phyloP scores from a whole-genome alignment of 177 flowering plant species.

The Vitis hybrid region DNA sequence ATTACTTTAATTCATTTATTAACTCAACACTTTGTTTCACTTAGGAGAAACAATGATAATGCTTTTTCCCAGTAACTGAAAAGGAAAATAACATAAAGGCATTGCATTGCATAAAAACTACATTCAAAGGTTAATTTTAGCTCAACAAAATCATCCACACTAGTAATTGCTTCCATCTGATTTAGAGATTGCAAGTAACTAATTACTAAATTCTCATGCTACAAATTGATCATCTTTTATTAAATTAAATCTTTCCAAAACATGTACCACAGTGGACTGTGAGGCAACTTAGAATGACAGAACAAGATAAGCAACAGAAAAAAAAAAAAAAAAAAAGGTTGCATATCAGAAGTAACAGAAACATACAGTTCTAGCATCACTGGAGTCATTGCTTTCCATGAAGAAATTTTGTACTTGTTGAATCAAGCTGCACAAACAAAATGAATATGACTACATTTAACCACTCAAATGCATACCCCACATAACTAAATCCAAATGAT shows the following conservation, averaged over 20 bases:
- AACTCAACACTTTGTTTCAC: no score
- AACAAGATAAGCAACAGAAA: neutral
- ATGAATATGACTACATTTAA: neutral
- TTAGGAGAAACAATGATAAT: no score
- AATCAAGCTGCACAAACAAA: conserved; percentile 61
- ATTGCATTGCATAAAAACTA: neutral
- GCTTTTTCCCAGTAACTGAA: no score
- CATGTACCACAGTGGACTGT: no score
- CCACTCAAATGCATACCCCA: neutral
- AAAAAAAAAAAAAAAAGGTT: conserved; percentile 1
- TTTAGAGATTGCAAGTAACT: no score
- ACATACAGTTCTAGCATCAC: conserved; percentile 81
- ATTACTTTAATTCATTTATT: no score
- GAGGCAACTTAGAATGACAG: neutral
- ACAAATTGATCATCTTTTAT: no score
- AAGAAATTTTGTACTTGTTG: conserved; percentile 77
- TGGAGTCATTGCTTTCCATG: conserved; percentile 64
- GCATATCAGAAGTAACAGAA: neutral
- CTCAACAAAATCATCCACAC: no score
- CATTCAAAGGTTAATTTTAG: no score
- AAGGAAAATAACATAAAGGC: neutral
- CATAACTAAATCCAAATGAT: neutral
- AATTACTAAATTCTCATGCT: no score
- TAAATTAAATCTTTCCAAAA: no score
- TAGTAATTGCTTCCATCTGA: no score